Evolutionary conservation across 768 basidiomycete genomes (phyloP).

Genomic region (Cystobasidium onofrii): DNA sequence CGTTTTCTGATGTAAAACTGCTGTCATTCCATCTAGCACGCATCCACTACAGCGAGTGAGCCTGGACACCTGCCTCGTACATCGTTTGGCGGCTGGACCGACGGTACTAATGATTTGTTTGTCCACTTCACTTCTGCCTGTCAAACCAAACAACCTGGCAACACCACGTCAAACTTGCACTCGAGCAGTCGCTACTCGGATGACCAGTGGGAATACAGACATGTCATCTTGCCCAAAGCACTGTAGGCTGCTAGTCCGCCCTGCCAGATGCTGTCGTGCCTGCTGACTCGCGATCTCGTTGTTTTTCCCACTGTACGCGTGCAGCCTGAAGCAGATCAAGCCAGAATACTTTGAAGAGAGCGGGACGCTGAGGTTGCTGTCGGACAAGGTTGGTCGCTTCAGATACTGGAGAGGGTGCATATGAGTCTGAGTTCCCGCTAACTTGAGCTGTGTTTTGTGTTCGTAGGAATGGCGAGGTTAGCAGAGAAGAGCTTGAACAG

Average conservation of each 20-base stretch:
- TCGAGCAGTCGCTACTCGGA: constrained; percentile 26
- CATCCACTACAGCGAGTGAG: constrained; percentile 31
- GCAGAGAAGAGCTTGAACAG: neutral
- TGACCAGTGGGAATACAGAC: constrained; percentile 28
- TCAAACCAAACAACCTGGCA: neutral
- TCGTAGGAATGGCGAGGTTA: constrained; percentile 27
- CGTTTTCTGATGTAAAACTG: neutral
- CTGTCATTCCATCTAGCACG: constrained; percentile 3
- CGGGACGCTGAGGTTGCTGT: constrained; percentile 13
- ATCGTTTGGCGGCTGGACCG: neutral
- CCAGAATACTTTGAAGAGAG: constrained; percentile 31
- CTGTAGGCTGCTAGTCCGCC: constrained; percentile 1
- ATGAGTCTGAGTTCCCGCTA: neutral
- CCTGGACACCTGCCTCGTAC: neutral
- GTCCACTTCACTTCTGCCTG: neutral
- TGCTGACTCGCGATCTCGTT: neutral
- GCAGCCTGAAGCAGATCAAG: constrained; percentile 30
- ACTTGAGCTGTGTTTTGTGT: neutral
- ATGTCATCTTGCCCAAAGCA: constrained; percentile 31
- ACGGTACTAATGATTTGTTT: neutral
- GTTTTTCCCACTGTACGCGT: neutral
- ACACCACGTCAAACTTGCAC: neutral
- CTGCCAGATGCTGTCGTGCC: neutral
- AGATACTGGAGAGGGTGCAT: neutral
- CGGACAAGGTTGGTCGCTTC: constrained; percentile 10